phyloP scores from a whole-genome alignment of 1,284 basidiomycete species.

The Ceratobasidium sp. region DNA sequence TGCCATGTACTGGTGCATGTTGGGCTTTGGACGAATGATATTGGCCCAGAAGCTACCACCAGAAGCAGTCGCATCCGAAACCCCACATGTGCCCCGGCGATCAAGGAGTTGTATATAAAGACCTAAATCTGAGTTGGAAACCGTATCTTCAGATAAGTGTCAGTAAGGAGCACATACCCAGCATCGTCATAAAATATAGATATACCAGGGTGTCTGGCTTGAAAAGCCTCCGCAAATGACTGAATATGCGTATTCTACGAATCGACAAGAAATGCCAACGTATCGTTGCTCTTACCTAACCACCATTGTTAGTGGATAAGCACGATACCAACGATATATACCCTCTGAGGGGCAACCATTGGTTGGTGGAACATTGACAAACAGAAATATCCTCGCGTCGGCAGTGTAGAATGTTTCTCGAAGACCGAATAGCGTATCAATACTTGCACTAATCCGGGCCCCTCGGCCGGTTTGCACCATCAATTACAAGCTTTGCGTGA shows the following conservation, averaged over 20 bases:
- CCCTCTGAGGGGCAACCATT: conserved; percentile 7
- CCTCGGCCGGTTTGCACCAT: not conserved
- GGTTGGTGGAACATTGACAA: conserved; percentile 27
- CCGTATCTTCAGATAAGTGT: no score
- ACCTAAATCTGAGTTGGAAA: not conserved
- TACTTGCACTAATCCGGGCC: conserved; percentile 9
- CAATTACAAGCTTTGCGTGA: not conserved
- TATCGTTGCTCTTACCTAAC: conserved; percentile 13
- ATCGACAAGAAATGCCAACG: not conserved
- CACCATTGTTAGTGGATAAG: not conserved
- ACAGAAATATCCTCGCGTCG: conserved; percentile 33
- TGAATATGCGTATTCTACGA: conserved; percentile 22
- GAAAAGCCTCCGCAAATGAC: conserved; percentile 15
- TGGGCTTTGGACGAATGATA: conserved; percentile 8
- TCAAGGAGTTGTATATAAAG: conserved; percentile 18
- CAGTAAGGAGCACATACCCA: not conserved
- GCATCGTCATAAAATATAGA: conserved; percentile 25
- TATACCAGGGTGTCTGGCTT: conserved; percentile 16
- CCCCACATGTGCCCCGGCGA: conserved; percentile 5
- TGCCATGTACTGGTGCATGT: conserved; percentile 25
- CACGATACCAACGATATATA: not conserved
- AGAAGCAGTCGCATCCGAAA: conserved; percentile 9
- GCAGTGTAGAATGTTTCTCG: conserved; percentile 29
- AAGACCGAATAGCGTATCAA: conserved; percentile 12
- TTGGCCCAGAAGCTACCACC: conserved; percentile 28